Conservation (phyloP, 371 early-diverging fungal genomes). For the Lichtheimia ornata region DNA sequence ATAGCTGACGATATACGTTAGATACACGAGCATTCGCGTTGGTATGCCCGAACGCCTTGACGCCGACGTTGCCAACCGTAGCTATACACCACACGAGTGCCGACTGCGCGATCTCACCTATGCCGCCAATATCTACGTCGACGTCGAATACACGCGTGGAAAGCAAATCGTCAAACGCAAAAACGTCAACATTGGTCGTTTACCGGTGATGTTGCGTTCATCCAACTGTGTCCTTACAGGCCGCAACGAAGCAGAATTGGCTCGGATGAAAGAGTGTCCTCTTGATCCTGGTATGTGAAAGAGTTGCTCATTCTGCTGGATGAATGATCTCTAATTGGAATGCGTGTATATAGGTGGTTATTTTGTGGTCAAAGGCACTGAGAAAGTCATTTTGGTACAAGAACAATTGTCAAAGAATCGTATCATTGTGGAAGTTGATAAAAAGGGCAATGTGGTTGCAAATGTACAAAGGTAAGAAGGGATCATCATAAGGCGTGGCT, state of each 20-base stretch:
- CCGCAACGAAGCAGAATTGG: constrained; percentile 80
- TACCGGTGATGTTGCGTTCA: constrained; percentile 99
- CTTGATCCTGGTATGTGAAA: constrained; percentile 88
- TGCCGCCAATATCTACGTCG: constrained; percentile 95
- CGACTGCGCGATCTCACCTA: constrained; percentile 99
- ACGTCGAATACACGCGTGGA: constrained; percentile 96
- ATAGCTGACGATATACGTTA: constrained; percentile 26
- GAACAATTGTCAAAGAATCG: constrained; percentile 99
- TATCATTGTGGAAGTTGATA: constrained; percentile 97
- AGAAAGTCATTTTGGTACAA: constrained; percentile 99
- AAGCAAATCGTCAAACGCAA: constrained; percentile 84
- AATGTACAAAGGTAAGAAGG: constrained; percentile 45
- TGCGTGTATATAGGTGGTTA: constrained; percentile 78
- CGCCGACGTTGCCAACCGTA: constrained; percentile 71
- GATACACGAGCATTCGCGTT: constrained; percentile 91
- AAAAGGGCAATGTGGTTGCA: constrained; percentile 76
- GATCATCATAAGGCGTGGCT: too few species aligned
- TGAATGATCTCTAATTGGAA: constrained; percentile 15
- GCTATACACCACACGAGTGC: constrained; percentile 98
- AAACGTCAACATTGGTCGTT: constrained; percentile 92
- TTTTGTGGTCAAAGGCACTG: constrained; percentile 98
- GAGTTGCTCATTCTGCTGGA: not conserved
- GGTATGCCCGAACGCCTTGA: constrained; percentile 84
- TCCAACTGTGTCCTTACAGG: constrained; percentile 87
- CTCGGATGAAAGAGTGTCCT: constrained; percentile 94